Evolutionary conservation across 2,329 filamentous ascomycete species (phyloP), one percentile per base, ranked within the genome.

Genomic region (Colletotrichum tropicicola): DNA sequence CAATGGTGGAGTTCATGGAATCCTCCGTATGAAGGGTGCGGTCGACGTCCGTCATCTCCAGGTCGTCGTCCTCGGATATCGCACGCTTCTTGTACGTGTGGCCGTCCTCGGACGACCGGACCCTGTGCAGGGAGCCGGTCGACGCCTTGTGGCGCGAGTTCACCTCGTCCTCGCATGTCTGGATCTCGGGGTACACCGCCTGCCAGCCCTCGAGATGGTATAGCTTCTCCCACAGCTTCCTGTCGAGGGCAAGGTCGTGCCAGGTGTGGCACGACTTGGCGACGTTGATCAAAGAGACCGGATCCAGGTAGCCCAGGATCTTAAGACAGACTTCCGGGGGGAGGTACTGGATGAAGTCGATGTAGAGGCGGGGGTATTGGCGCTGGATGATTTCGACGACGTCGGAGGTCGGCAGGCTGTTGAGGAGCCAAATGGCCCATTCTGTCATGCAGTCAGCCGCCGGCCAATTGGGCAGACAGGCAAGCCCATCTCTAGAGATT

Each of bases 241-340:
- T 88, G 76, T 99, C 96, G 54, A 94, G 80, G 6, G 95, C 91
- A 17, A 96, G 84, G 17, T 87, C 85, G 68, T 94, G 90, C 95
- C 96, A 99, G 68, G 89, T 84, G 48, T 90, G 89, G 35, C 93
- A 98, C 15, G 93, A 89, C 45, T 88, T 86, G 1, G 93, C 93
- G 3, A 94, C 92, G 52, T 87, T 89, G 60, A 98, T 84, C 39
- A 99, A 83, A 0, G 94, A 96, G 27, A 89, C 77, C 1, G 94
- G 91, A 58, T 94, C 92, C 52, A 99, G 89, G 73, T 94, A 96
- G 15, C 91, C 90, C 44, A 99, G 90, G 45, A 98, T 91, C 73
- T 97, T 91, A 45, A 96, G 89, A 66, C 93, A 97, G 71, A 99
- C 92, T 76, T 99, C 96, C 25, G 92, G 89, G 0, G 96, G 96